A percentile compares a stretch with the other conserved stretches of the same genome.
These are phyloP conservation scores for Vicia villosa DNA, from an alignment of 306 rosid species.

Conservation along the genomic window DNA sequence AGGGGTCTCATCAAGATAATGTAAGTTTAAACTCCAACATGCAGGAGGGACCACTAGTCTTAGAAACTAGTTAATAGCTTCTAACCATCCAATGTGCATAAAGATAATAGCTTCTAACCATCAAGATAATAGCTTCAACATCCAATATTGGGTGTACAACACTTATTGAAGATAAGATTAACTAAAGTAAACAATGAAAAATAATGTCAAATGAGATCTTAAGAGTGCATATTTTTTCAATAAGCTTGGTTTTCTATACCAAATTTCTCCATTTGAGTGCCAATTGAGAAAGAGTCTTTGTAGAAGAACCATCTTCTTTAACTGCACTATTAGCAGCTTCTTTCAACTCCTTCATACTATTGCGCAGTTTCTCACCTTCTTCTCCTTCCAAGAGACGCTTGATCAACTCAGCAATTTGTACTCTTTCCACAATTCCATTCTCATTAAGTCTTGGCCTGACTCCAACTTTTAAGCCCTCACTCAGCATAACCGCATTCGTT, in stretches of 20 bases:
- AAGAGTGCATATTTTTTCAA: no score
- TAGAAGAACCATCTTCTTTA: constrained; percentile 30
- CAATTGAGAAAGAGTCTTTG: constrained; percentile 24
- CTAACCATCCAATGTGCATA: no score
- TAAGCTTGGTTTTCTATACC: neutral
- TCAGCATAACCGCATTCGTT: constrained; percentile 21
- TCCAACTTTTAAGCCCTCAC: constrained; percentile 33
- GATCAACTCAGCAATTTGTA: neutral
- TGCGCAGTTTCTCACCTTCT: neutral
- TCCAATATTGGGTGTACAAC: no score
- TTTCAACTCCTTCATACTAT: constrained; percentile 16
- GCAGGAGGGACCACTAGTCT: no score
- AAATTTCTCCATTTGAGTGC: constrained; percentile 9
- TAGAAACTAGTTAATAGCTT: no score
- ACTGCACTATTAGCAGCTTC: neutral
- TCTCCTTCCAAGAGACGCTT: constrained; percentile 19
- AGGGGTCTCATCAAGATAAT: no score
- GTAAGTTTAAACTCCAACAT: no score
- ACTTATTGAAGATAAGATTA: no score
- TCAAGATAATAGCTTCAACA: no score
- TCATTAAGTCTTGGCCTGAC: constrained; percentile 8
- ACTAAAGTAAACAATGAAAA: no score
- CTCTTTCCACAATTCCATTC: constrained; percentile 19
- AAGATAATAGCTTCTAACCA: no score
- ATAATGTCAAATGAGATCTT: no score